Base-by-base conservation (phyloP, 768 basidiomycete species). In the Trametes elegans region DNA sequence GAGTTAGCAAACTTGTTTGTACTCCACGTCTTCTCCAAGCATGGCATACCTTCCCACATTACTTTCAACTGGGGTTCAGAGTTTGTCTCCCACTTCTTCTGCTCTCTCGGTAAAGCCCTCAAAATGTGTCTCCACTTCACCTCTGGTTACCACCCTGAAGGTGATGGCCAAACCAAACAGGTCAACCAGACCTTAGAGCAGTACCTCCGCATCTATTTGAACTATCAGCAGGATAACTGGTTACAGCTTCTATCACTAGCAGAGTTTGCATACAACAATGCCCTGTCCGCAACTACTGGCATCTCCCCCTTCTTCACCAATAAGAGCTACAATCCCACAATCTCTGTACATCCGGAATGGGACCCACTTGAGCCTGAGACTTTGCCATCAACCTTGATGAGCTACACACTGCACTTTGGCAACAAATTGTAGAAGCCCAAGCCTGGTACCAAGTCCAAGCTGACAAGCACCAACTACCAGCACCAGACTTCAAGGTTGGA, bases 191-290 rank as follows among this genome's bases (percentile, higher is more conserved):
- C 65, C 3, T 62, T 77, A 8, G 72, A 76, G 45, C 59, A 66
- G 0, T 75, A 75, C 50, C 65, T 80, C 8, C 67, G 67, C 10
- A 56, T 66, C 27, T 76, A 71, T 41, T 61, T 53, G 46, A 69
- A 63, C 0, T 73, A 73, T 35, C 69, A 75, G 21, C 78, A 78
- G 52, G 72, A 77, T 49, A 63, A 78, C 49, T 77, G 75, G 76
- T 67, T 67, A 1, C 68, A 74, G 16, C 69, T 66, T 32, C 65
- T 79, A 0, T 67, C 74, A 0, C 59, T 77, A 14, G 72, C 73
- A 7, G 72, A 78, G 58, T 78, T 79, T 55, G 58, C 66, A 0
- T 74, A 69, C 64, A 79, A 79, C 57, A 75, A 75, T 41, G 32
- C 59, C 26, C 52, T 55, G 3, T 71, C 72, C 46, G 28, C 66